phyloP scores from a whole-genome alignment of 2,329 filamentous ascomycete species.

The Drechslerella stenobrocha region DNA sequence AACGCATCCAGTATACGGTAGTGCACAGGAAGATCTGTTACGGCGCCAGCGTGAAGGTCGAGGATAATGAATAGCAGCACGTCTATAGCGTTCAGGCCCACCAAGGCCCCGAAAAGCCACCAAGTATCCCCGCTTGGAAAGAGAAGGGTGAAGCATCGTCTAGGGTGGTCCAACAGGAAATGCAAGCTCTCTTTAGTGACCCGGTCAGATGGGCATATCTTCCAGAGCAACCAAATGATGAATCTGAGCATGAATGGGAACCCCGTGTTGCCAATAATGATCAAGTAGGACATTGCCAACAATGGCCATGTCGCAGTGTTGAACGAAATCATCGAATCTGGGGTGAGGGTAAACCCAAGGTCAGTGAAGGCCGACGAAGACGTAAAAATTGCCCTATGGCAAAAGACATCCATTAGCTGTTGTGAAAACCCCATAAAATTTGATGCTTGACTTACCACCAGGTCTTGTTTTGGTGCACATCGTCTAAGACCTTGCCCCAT shows the following conservation, averaged over 20 bases:
- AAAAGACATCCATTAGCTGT: slow-evolving; percentile 1
- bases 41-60: slow-evolving; percentile 73
- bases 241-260: slow-evolving; percentile 94
- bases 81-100: slow-evolving; percentile 80
- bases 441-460: slow-evolving; percentile 69
- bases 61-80: slow-evolving; percentile 89
- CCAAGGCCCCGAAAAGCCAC: slow-evolving; percentile 89
- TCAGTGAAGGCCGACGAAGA: slow-evolving; percentile 89
- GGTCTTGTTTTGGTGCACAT: slow-evolving; percentile 65
- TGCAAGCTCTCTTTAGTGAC: slow-evolving; percentile 80
- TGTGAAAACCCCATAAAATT: neutral
- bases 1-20: slow-evolving; percentile 80
- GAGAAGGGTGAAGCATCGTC: slow-evolving; percentile 91
- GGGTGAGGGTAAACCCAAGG: slow-evolving; percentile 87
- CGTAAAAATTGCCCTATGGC: slow-evolving; percentile 73
- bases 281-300: slow-evolving; percentile 78
- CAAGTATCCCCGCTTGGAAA: slow-evolving; percentile 90
- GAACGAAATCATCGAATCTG: slow-evolving; percentile 92
- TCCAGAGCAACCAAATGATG: slow-evolving; percentile 80
- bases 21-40: slow-evolving; percentile 70
- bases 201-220: slow-evolving; percentile 62
- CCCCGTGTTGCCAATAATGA: slow-evolving; percentile 91
- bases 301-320: slow-evolving; percentile 74
- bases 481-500: slow-evolving; percentile 69
- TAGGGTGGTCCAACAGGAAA: slow-evolving; percentile 90